Percentiles rank a stretch among this genome's conserved stretches.
Evolutionary conservation across 768 basidiomycete species (phyloP).

Genomic region (Auricularia auricula-judae): DNA sequence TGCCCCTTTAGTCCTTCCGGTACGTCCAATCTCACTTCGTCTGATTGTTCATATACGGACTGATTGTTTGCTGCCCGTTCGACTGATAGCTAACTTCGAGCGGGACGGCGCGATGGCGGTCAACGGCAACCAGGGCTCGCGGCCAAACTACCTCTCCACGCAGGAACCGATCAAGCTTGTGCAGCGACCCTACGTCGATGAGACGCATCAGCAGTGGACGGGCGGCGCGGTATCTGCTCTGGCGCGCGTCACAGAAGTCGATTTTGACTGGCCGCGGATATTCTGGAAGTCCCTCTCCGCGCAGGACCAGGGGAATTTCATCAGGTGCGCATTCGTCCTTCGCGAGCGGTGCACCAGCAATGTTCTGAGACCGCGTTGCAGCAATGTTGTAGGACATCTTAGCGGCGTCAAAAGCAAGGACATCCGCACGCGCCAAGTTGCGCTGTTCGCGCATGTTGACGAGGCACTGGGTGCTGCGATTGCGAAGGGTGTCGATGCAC

Average conservation of each 20-base stretch:
- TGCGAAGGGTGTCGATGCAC: conserved; percentile 4
- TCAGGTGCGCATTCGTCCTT: conserved; percentile 13
- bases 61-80: no score
- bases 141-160: conserved; percentile 29
- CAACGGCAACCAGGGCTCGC: conserved; percentile 23
- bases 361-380: conserved; percentile 43
- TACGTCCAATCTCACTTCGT: conserved; percentile 10
- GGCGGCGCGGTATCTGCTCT: conserved; percentile 30
- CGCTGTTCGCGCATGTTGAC: conserved; percentile 28
- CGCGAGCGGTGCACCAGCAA: background rate
- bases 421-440: conserved; percentile 29
- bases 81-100: conserved; percentile 24
- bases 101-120: conserved; percentile 28
- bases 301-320: conserved; percentile 33
- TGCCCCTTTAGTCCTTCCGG: conserved; percentile 27
- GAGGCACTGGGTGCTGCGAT: conserved; percentile 24
- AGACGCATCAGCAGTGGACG: conserved; percentile 30
- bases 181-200: conserved; percentile 24
- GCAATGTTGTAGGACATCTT: conserved; percentile 58
- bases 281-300: conserved; percentile 61
- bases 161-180: conserved; percentile 22
- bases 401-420: conserved; percentile 45
- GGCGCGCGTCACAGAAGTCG: conserved; percentile 41
- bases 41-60: background rate
- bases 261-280: conserved; percentile 75